Evolutionary conservation across 768 basidiomycete species (phyloP).

Genomic region (Collybiopsis luxurians): DNA sequence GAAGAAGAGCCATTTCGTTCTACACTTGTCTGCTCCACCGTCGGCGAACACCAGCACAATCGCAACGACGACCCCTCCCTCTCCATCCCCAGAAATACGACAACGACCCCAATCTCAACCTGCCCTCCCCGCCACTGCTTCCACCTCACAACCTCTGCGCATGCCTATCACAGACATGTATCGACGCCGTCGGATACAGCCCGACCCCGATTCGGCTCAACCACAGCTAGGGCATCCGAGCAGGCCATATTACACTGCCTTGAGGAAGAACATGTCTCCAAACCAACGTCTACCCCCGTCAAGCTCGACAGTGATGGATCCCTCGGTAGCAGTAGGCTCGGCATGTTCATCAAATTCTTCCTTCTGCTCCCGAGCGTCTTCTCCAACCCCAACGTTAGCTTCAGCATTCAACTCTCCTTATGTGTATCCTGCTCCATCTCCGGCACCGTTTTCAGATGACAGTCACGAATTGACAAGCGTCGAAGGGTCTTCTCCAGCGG

Average conservation of each 20-base stretch:
- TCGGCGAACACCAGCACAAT: too few relatives aligned
- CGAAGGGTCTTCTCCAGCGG: neutral
- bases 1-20: slow-evolving; percentile 2
- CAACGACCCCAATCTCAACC: slow-evolving; percentile 3
- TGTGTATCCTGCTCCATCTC: neutral
- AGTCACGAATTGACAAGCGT: neutral
- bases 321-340: neutral
- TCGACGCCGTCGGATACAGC: neutral
- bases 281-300: neutral
- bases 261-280: slow-evolving; percentile 4
- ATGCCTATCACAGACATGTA: neutral
- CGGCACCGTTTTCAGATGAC: neutral
- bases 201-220: neutral
- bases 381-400: neutral
- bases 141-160: neutral
- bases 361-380: neutral
- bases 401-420: too few relatives aligned
- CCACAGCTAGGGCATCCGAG: neutral
- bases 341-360: neutral
- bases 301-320: neutral
- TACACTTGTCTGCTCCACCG: slow-evolving; percentile 3
- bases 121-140: neutral
- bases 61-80: neutral
- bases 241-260: slow-evolving; percentile 4
- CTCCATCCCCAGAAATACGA: neutral